These are phyloP conservation scores for Teratosphaeria pseudoeucalypti DNA, from an alignment of 2,329 filamentous ascomycete genomes.

Conservation along the genomic window DNA sequence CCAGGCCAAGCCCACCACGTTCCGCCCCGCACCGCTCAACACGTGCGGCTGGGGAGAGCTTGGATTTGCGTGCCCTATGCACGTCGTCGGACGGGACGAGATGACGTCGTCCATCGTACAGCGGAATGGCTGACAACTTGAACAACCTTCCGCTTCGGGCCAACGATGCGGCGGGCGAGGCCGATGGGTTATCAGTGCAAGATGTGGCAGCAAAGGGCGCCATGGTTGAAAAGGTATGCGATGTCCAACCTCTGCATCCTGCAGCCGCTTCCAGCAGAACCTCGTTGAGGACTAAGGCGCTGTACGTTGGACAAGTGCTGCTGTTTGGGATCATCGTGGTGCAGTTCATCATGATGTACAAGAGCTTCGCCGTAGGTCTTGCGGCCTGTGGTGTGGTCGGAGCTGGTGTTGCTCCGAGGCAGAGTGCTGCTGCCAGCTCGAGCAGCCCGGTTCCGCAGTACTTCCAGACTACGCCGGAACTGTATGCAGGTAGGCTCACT, in stretches of 20 bases:
- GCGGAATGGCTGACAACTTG: background rate
- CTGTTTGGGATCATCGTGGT: constrained; percentile 18
- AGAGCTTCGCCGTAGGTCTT: constrained; percentile 18
- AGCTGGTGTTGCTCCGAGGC: constrained; percentile 11
- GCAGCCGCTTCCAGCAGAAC: background rate
- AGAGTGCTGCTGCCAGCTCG: constrained; percentile 8
- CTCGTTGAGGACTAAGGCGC: background rate
- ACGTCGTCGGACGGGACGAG: background rate
- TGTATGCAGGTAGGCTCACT: constrained; percentile 17
- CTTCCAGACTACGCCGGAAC: constrained; percentile 51
- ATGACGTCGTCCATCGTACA: background rate
- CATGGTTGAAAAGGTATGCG: background rate
- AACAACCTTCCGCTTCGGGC: background rate
- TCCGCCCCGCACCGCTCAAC: background rate
- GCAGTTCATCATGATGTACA: constrained; percentile 24
- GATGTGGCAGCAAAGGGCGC: background rate
- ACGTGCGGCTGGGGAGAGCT: background rate
- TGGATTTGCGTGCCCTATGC: background rate
- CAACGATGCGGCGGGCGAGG: background rate
- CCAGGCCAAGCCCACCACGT: background rate
- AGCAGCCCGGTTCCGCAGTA: constrained; percentile 43
- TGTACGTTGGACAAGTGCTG: constrained; percentile 12
- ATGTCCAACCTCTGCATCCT: background rate
- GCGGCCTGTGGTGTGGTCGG: constrained; percentile 15
- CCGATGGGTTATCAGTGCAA: background rate